phyloP scores from a whole-genome alignment of 2,329 filamentous ascomycete genomes.

The Anthostomella pinea region DNA sequence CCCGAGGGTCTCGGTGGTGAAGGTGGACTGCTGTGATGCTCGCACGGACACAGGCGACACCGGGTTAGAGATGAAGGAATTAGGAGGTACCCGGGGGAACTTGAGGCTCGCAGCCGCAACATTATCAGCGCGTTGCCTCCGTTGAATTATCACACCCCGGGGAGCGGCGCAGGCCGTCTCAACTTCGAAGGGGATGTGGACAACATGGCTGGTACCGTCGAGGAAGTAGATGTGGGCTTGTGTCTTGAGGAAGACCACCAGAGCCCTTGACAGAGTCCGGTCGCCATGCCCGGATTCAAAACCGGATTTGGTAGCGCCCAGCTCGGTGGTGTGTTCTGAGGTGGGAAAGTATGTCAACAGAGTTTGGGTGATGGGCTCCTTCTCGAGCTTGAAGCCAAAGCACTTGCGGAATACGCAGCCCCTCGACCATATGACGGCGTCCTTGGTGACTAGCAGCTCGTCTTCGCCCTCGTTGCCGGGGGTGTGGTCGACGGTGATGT shows the following conservation, averaged over 20 bases:
- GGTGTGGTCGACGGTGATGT: constrained; percentile 49
- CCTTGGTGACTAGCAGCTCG: constrained; percentile 73
- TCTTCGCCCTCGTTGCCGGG: constrained; percentile 57
- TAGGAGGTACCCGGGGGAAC: constrained; percentile 66
- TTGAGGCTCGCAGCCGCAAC: constrained; percentile 51
- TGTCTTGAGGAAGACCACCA: constrained; percentile 88
- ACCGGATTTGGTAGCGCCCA: constrained; percentile 14
- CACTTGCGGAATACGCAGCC: constrained; percentile 80
- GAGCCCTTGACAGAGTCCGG: constrained; percentile 55
- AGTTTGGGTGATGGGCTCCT: constrained; percentile 82
- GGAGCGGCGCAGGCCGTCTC: constrained; percentile 82
- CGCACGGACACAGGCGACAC: constrained; percentile 49
- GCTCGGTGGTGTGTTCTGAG: constrained; percentile 38
- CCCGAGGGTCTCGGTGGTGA: constrained; percentile 56
- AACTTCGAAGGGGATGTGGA: constrained; percentile 93
- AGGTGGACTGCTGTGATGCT: constrained; percentile 48
- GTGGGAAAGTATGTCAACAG: constrained; percentile 78
- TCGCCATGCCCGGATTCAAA: too few relatives aligned
- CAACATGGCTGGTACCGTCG: constrained; percentile 79
- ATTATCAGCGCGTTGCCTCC: constrained; percentile 60
- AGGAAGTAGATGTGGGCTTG: constrained; percentile 94
- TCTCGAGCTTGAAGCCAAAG: constrained; percentile 83
- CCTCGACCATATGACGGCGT: constrained; percentile 84
- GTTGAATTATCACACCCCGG: constrained; percentile 79
- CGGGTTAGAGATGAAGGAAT: constrained; percentile 77